Evolutionary conservation across 208 protist species (phyloP).

Genomic region (Acanthamoeba sp.): DNA sequence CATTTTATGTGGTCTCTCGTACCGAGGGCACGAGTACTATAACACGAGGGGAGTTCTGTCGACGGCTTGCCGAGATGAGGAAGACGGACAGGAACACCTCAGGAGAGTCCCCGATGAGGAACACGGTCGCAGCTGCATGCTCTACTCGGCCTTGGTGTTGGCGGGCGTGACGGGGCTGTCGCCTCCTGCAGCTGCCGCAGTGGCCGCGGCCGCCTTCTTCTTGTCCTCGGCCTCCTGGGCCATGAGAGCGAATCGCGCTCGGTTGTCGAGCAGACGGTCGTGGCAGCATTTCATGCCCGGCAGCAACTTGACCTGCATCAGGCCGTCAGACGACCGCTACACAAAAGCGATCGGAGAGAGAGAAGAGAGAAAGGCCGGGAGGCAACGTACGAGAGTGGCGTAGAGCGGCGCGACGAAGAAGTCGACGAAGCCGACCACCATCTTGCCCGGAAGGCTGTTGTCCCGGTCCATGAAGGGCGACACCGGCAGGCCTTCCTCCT

Average conservation of each 20-base stretch:
- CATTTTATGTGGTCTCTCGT: too few species aligned
- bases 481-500: constrained; percentile 38
- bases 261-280: neutral
- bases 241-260: neutral
- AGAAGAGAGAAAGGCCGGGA: neutral
- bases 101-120: too few species aligned
- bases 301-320: neutral
- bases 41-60: too few species aligned
- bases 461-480: constrained; percentile 76
- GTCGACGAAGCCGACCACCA: constrained; percentile 74
- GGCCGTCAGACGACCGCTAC: too few species aligned
- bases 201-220: neutral
- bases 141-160: neutral
- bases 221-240: neutral
- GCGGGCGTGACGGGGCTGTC: too few species aligned
- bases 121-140: too few species aligned
- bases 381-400: neutral
- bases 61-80: too few species aligned
- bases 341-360: too few species aligned
- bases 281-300: neutral
- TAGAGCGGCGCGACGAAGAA: constrained; percentile 74
- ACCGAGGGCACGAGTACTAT: too few species aligned
- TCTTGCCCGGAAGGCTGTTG: neutral
- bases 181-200: too few species aligned
- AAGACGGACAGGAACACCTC: too few species aligned